Evolutionary conservation across 495 filamentous ascomycete genomes (phyloP), one percentile per base, ranked within the genome.

Genomic region (Aspergillus hancockii): DNA sequence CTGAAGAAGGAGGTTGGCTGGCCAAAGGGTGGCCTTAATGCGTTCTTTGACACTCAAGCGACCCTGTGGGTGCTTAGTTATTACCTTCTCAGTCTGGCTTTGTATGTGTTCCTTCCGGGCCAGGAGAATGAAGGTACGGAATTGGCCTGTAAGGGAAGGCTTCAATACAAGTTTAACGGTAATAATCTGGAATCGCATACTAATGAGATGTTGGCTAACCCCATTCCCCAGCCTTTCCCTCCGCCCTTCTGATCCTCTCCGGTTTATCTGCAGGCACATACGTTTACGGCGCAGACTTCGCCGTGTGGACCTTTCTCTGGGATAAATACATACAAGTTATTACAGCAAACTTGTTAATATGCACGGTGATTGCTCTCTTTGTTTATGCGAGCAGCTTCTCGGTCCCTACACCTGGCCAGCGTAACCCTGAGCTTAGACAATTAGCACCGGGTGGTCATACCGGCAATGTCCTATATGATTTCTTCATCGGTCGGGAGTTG

Each of bases 401-500:
- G 25, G 88, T 97, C 50, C 90, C 90, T 52, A 58, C 66, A 7
- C 79, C 85, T 18, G 85, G 85, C 21, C 83, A 90, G 61, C 64
- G 63, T 13, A 81, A 82, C 62, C 75, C 81, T 12, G 82, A 88
- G 36, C 71, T 82, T 55, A 90, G 93, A 54, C 82, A 92, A 63
- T 82, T 98, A 6, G 93, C 93, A 0, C 82, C 85, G 4, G 92
- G 91, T 51, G 92, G 91, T 52, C 82, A 88, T 63, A 85, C 86
- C 14, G 95, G 94, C 53, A 98, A 96, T 68, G 73, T 88, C 50
- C 73, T 98, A 32, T 97, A 98, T 73, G 93, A 98, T 74, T 98
- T 90, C 82, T 98, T 91, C 77, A 98, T 98, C 63, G 94, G 94
- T 19, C 91, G 94, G 36, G 94, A 98, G 69, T 87, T 98, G 57